Conservation (phyloP, 2,329 filamentous ascomycete genomes). For the Botrytis medusae region DNA sequence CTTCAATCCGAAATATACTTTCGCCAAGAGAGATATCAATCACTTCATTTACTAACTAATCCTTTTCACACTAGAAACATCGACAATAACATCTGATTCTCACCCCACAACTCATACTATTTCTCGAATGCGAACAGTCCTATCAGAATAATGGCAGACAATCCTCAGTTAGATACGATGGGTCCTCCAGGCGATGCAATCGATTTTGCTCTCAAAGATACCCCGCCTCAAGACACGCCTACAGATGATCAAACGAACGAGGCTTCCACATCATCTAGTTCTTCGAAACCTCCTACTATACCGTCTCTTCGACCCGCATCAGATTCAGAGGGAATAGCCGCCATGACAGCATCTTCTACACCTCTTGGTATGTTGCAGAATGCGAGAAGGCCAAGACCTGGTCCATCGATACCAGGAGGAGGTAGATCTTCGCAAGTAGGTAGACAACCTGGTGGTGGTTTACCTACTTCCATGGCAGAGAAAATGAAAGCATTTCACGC, state of each 20-base stretch:
- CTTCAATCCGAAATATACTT: constrained; percentile 1
- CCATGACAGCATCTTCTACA: constrained; percentile 81
- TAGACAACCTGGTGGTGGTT: constrained; percentile 48
- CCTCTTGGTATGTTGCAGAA: constrained; percentile 74
- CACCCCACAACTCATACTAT: constrained; percentile 26
- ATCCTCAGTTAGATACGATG: constrained; percentile 3
- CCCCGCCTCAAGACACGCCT: constrained; percentile 16
- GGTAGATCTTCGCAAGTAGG: constrained; percentile 10
- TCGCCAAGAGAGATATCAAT: not conserved
- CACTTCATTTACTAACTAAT: not conserved
- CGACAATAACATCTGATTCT: constrained; percentile 26
- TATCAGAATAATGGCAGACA: constrained; percentile 12
- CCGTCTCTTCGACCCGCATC: constrained; percentile 61
- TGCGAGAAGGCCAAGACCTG: constrained; percentile 51
- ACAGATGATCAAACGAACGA: constrained; percentile 25
- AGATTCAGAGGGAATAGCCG: constrained; percentile 51
- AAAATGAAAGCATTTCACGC: constrained; percentile 70
- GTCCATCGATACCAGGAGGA: constrained; percentile 7
- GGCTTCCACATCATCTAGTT: constrained; percentile 24
- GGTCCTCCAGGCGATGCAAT: constrained; percentile 30
- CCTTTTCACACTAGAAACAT: not conserved
- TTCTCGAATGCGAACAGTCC: constrained; percentile 10
- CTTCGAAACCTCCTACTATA: constrained; percentile 48
- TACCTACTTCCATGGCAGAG: constrained; percentile 64
- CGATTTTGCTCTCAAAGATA: constrained; percentile 28